These are phyloP conservation scores for Lumnitzera racemosa DNA, from an alignment of 345 rosid species.

Conservation along the genomic window DNA sequence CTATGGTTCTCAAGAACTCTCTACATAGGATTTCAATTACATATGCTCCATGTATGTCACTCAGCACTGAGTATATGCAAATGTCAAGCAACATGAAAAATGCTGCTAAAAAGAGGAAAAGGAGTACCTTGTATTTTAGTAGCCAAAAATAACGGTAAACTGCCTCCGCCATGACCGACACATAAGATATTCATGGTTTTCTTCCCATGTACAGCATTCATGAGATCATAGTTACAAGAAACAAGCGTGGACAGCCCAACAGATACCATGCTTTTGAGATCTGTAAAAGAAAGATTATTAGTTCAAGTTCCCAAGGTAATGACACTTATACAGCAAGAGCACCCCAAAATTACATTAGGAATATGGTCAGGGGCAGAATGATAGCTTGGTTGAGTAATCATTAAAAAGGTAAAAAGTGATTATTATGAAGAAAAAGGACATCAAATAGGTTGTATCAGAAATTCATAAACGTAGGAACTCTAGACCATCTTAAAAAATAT, in stretches of 20 bases:
- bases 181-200: constrained; percentile 63
- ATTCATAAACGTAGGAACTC: too few relatives aligned
- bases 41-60: too few relatives aligned
- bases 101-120: neutral
- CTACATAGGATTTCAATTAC: too few relatives aligned
- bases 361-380: too few relatives aligned
- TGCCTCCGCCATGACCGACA: constrained; percentile 95
- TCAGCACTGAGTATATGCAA: too few relatives aligned
- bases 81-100: neutral
- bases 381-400: too few relatives aligned
- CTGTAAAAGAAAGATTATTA: constrained; percentile 28
- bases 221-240: constrained; percentile 47
- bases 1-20: too few relatives aligned
- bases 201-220: constrained; percentile 44
- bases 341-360: neutral
- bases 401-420: too few relatives aligned
- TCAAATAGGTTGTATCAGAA: too few relatives aligned
- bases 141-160: constrained; percentile 79
- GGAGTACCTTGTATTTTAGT: constrained; percentile 59
- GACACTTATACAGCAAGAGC: neutral
- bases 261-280: constrained; percentile 82
- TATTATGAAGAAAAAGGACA: too few relatives aligned
- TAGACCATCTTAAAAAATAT: too few relatives aligned
- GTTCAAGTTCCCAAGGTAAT: constrained; percentile 3
- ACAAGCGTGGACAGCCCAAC: constrained; percentile 63